Conservation (phyloP, 176 grass and related monocot genomes). For the Triticum monococcum region DNA sequence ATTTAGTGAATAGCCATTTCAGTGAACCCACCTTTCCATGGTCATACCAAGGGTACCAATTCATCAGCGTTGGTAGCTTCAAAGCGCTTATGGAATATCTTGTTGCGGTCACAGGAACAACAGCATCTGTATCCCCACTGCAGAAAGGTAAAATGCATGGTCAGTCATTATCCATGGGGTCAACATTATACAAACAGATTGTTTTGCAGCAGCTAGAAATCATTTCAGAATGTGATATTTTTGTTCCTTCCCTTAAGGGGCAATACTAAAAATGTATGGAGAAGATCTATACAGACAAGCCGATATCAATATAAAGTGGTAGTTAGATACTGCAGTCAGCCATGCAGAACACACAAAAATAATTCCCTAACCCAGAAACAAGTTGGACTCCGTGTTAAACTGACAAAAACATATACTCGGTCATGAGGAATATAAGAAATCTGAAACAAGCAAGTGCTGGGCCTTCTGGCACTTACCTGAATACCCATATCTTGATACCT, state of each 20-base stretch:
- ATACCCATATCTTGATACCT: constrained; percentile 95
- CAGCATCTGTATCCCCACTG: constrained; percentile 93
- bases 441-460: neutral
- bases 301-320: neutral
- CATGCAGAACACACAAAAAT: neutral
- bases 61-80: constrained; percentile 67
- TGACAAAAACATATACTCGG: neutral
- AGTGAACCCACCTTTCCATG: constrained; percentile 66
- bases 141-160: constrained; percentile 8
- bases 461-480: constrained; percentile 50
- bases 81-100: constrained; percentile 88
- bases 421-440: constrained; percentile 30
- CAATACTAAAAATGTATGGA: neutral
- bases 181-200: neutral
- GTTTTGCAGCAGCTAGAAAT: neutral
- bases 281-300: neutral
- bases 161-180: neutral
- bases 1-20: neutral
- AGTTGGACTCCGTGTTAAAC: neutral
- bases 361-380: neutral
- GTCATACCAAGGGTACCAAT: constrained; percentile 92
- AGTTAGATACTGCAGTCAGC: neutral
- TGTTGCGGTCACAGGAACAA: constrained; percentile 96
- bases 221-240: neutral
- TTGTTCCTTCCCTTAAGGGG: neutral